Evolutionary conservation across 2,329 filamentous ascomycete species (phyloP).

Genomic region (Fusarium humuli): DNA sequence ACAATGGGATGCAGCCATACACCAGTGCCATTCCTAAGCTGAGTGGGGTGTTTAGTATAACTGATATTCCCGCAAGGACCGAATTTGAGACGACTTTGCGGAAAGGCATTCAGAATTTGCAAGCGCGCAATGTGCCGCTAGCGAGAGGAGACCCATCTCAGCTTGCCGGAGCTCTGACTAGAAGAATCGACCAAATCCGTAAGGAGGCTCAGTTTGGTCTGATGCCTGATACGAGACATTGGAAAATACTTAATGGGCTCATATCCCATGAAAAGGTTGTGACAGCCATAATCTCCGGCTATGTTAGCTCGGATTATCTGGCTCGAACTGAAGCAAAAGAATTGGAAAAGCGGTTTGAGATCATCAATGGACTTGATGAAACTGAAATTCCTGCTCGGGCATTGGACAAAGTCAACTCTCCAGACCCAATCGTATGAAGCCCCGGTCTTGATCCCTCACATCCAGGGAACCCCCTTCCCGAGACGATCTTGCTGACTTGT

Average conservation of each 20-base stretch:
- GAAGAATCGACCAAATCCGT: constrained; percentile 44
- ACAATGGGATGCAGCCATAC: not conserved
- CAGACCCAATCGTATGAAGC: constrained; percentile 52
- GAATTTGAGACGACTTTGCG: constrained; percentile 44
- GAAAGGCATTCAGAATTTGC: constrained; percentile 24
- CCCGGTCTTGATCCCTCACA: not conserved
- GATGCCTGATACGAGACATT: constrained; percentile 51
- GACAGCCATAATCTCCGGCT: constrained; percentile 45
- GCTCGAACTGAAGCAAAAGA: constrained; percentile 44
- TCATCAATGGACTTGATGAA: constrained; percentile 44
- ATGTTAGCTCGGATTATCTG: constrained; percentile 45
- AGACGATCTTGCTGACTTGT: constrained; percentile 24
- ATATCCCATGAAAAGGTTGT: constrained; percentile 49
- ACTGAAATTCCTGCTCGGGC: constrained; percentile 44
- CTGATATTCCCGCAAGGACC: constrained; percentile 38
- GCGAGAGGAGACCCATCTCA: not conserved
- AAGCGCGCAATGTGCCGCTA: constrained; percentile 14
- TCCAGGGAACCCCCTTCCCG: not conserved
- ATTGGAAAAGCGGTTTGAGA: constrained; percentile 44
- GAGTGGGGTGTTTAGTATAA: constrained; percentile 42
- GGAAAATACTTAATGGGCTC: constrained; percentile 49
- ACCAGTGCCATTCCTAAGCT: constrained; percentile 17
- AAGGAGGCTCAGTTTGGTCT: constrained; percentile 45
- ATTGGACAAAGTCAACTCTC: constrained; percentile 26
- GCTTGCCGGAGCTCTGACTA: constrained; percentile 39